These are phyloP conservation scores for Pelargonium citronellum DNA, from an alignment of 441 rosid genomes.

Conservation along the genomic window DNA sequence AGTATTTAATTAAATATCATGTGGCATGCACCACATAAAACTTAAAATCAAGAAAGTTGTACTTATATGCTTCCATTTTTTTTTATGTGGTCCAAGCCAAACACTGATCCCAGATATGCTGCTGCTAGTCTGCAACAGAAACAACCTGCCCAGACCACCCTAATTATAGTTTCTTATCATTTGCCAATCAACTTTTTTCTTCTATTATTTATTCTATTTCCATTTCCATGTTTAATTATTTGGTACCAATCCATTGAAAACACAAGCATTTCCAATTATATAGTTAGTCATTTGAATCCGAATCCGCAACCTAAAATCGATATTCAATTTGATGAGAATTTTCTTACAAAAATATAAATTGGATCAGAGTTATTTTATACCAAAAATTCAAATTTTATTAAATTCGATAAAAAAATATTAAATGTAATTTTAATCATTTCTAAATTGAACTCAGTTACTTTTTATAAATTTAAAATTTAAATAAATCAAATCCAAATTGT, in stretches of 20 bases:
- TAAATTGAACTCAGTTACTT: too few relatives aligned
- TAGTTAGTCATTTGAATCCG: too few relatives aligned
- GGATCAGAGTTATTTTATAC: too few relatives aligned
- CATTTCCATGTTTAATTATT: not conserved
- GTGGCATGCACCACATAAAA: not conserved
- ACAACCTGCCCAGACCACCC: not conserved
- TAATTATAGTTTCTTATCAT: not conserved
- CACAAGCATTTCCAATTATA: not conserved
- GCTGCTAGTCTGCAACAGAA: not conserved
- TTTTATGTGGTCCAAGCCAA: not conserved
- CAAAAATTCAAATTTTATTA: too few relatives aligned
- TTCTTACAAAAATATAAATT: too few relatives aligned
- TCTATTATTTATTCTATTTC: not conserved
- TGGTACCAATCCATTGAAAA: not conserved
- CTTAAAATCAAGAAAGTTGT: not conserved
- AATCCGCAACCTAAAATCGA: too few relatives aligned
- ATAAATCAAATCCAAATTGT: too few relatives aligned
- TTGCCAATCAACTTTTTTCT: not conserved
- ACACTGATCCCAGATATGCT: not conserved
- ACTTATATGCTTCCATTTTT: not conserved
- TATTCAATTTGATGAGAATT: not conserved
- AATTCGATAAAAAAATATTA: too few relatives aligned
- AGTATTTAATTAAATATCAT: not conserved
- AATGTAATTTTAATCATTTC: too few relatives aligned
- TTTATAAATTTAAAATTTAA: too few relatives aligned